Evolutionary conservation across 441 rosid genomes (phyloP).

Genomic region (Pelargonium australe): DNA sequence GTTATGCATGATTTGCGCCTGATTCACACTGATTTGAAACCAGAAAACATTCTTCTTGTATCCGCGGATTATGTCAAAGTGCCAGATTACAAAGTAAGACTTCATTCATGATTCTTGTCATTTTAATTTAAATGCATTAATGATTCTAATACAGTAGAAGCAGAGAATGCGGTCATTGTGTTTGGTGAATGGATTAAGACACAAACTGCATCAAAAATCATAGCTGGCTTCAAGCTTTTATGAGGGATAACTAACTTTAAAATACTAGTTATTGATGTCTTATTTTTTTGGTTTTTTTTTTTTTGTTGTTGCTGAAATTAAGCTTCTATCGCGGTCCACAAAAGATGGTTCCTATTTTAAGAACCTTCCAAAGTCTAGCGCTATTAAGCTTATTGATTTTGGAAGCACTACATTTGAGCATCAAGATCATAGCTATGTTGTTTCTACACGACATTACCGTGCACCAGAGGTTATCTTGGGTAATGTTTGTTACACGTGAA

Average conservation of each 20-base stretch:
- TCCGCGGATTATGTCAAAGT: slow-evolving; percentile 75
- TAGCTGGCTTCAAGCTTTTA: slow-evolving; percentile 8
- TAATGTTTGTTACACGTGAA: slow-evolving; percentile 22
- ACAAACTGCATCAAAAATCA: neutral
- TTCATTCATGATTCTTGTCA: slow-evolving; percentile 8
- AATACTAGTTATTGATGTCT: slow-evolving; percentile 9
- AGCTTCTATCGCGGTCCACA: slow-evolving; percentile 59
- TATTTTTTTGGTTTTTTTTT: slow-evolving; percentile 2
- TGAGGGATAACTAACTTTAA: neutral
- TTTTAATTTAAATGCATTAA: neutral
- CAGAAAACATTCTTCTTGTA: slow-evolving; percentile 83
- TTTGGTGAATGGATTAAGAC: no score
- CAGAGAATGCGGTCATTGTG: no score
- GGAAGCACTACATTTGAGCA: slow-evolving; percentile 88
- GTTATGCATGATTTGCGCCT: slow-evolving; percentile 81
- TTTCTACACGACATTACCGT: slow-evolving; percentile 89
- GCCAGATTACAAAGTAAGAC: slow-evolving; percentile 72
- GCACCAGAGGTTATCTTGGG: slow-evolving; percentile 94
- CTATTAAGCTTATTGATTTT: slow-evolving; percentile 91
- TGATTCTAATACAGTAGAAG: neutral
- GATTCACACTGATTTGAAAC: slow-evolving; percentile 93
- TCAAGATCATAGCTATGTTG: slow-evolving; percentile 79
- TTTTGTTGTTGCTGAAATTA: slow-evolving; percentile 10
- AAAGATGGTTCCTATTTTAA: slow-evolving; percentile 77
- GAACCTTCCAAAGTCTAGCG: slow-evolving; percentile 80